Evolutionary conservation across 2,329 filamentous ascomycete species (phyloP), one percentile per base, ranked within the genome.

Genomic region (Alternaria atra): DNA sequence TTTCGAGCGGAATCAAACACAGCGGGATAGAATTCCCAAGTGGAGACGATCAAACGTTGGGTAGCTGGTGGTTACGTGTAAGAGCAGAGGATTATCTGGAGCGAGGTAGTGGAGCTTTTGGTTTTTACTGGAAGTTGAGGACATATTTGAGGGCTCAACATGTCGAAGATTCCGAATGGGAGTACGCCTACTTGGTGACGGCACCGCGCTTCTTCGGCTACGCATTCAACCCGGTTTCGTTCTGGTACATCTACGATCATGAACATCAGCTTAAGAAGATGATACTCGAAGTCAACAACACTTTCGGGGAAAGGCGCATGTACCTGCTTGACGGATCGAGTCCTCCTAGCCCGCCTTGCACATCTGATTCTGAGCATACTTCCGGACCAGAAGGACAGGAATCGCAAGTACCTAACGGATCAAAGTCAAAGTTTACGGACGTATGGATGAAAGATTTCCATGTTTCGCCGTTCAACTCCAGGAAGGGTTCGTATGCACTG

Each of bases 271-370:
- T 93, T 13, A 84, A 82, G 25, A 88, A 87, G 56, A 87, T 92
- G 78, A 83, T 94, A 1, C 73, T 91, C 1, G 91, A 94, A 74
- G 89, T 93, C 46, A 92, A 91, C 77, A 93, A 93, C 68, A 91
- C 90, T 0, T 93, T 92, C 71, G 89, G 87, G 50, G 91, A 93
- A 75, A 83, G 89, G 52, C 85, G 89, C 9, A 85, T 90, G 75
- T 91, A 91, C 69, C 81, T 89, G 35, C 78, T 91, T 12, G 82
- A 83, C 27, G 77, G 75, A 2, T 69, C 69, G 2, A 67, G 66
- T 27, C 61, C 70, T 27, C 40, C 79, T n/a, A 77, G 77, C 30
- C 69, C 75, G 42, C 62, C 69, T 6, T 55, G 52, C 23, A 67
- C 66, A 29, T 52, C 61, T 10, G 67, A 55, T 4, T 64, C 63